Conservation (phyloP, 2,329 filamentous ascomycete species). For the Diplodia mutila region DNA sequence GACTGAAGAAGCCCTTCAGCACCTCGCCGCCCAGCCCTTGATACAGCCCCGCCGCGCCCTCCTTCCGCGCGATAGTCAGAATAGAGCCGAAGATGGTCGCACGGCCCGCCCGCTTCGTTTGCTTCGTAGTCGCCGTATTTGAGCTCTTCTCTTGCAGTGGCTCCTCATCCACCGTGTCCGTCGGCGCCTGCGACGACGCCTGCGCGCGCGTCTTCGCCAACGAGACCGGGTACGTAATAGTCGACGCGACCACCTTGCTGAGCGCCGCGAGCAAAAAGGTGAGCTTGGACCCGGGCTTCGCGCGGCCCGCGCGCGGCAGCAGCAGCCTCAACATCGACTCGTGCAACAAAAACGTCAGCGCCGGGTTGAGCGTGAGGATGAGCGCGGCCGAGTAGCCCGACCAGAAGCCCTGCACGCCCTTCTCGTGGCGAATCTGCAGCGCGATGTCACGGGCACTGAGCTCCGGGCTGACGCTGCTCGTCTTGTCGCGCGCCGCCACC, state of each 20-base stretch:
- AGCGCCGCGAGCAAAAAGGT: slow-evolving; percentile 73
- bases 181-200: slow-evolving; percentile 51
- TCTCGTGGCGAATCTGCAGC: slow-evolving; percentile 66
- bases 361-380: slow-evolving; percentile 81
- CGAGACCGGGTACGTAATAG: slow-evolving; percentile 82
- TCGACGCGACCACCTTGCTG: slow-evolving; percentile 77
- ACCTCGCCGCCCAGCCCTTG: slow-evolving; percentile 76
- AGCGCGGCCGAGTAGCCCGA: slow-evolving; percentile 82
- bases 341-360: slow-evolving; percentile 83
- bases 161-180: not conserved
- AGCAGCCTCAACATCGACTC: slow-evolving; percentile 67
- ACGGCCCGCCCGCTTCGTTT: slow-evolving; percentile 32
- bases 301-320: slow-evolving; percentile 57
- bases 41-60: slow-evolving; percentile 73
- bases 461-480: slow-evolving; percentile 35
- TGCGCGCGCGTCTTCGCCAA: slow-evolving; percentile 82
- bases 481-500: slow-evolving; percentile 46
- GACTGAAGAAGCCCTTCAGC: slow-evolving; percentile 80
- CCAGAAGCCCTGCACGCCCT: slow-evolving; percentile 79
- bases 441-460: slow-evolving; percentile 61
- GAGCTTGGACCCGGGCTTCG: slow-evolving; percentile 56
- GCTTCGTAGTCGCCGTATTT: slow-evolving; percentile 29
- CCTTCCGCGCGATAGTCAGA: slow-evolving; percentile 58
- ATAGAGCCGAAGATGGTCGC: slow-evolving; percentile 68
- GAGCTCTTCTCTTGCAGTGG: not conserved